A percentile compares a stretch with the other conserved stretches of the same genome.
Evolutionary conservation across 2,329 filamentous ascomycete species (phyloP).

Genomic region (Xylogone sp.): DNA sequence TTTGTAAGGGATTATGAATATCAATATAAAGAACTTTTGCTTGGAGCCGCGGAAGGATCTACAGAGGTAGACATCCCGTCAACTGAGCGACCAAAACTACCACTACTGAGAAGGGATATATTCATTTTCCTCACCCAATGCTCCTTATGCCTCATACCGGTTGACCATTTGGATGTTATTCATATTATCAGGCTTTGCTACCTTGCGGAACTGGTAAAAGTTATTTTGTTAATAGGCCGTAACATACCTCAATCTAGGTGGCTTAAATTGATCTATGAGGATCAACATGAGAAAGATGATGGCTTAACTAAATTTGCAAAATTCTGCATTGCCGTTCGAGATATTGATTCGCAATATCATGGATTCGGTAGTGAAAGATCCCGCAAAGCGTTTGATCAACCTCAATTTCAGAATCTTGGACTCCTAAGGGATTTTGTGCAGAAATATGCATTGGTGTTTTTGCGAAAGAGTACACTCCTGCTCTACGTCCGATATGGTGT

Average conservation of each 20-base stretch:
- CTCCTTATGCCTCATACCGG: constrained; percentile 64
- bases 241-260: constrained; percentile 50
- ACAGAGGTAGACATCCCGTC: constrained; percentile 34
- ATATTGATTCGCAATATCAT: constrained; percentile 5
- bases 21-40: constrained; percentile 74
- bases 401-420: constrained; percentile 48
- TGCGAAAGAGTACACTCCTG: constrained; percentile 80
- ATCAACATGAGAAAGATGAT: not conserved
- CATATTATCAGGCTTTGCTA: constrained; percentile 85
- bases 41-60: constrained; percentile 37
- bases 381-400: constrained; percentile 51
- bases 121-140: constrained; percentile 82
- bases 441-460: constrained; percentile 84
- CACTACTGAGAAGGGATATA: constrained; percentile 65
- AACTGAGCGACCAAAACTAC: constrained; percentile 29
- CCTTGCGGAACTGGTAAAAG: constrained; percentile 84
- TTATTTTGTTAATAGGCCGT: constrained; percentile 56
- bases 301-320: constrained; percentile 16
- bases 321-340: constrained; percentile 19
- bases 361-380: not conserved
- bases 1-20: constrained; percentile 64
- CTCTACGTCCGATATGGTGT: constrained; percentile 86
- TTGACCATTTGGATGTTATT: constrained; percentile 68
- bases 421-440: constrained; percentile 60
- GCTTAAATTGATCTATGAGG: constrained; percentile 29